Percentiles rank a stretch among this genome's conserved stretches.
These are phyloP conservation scores for Asterophora parasitica DNA, from an alignment of 768 basidiomycete species.

Conservation along the genomic window DNA sequence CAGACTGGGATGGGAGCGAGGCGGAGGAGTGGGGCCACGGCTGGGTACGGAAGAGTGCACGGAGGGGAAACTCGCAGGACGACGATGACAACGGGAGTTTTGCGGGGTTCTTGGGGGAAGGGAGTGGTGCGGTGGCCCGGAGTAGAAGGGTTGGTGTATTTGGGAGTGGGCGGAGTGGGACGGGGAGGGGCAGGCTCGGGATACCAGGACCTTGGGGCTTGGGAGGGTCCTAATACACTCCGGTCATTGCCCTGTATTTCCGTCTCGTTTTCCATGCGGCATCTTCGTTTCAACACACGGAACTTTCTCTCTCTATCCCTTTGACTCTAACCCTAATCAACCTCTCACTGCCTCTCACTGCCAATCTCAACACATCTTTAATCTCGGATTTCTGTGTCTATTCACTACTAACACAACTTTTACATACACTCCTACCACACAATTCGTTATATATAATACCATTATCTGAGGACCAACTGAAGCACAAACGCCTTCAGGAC, in stretches of 20 bases:
- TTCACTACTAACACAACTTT: neutral
- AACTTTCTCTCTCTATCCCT: neutral
- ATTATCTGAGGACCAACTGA: neutral
- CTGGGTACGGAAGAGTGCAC: slow-evolving; percentile 18
- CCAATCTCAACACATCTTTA: slow-evolving; percentile 1
- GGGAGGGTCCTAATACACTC: slow-evolving; percentile 5
- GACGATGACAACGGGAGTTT: slow-evolving; percentile 27
- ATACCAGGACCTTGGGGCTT: slow-evolving; percentile 15
- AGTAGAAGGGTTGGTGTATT: slow-evolving; percentile 8
- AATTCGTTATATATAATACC: slow-evolving; percentile 6
- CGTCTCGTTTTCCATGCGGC: neutral
- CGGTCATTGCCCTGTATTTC: neutral
- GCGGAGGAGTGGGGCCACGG: slow-evolving; percentile 24
- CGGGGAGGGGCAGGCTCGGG: slow-evolving; percentile 19
- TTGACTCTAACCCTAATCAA: neutral
- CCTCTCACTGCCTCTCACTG: too few species aligned
- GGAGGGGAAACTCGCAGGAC: slow-evolving; percentile 16
- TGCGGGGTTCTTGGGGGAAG: slow-evolving; percentile 17
- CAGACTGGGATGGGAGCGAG: slow-evolving; percentile 23
- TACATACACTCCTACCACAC: slow-evolving; percentile 4
- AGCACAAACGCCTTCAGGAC: too few species aligned
- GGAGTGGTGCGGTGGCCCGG: neutral
- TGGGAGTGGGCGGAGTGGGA: slow-evolving; percentile 22
- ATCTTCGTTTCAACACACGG: neutral
- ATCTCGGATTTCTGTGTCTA: neutral